Percentiles rank a stretch among this genome's conserved stretches.
Evolutionary conservation across 2,329 filamentous ascomycete genomes (phyloP).

Genomic region (Coleophoma crateriformis): DNA sequence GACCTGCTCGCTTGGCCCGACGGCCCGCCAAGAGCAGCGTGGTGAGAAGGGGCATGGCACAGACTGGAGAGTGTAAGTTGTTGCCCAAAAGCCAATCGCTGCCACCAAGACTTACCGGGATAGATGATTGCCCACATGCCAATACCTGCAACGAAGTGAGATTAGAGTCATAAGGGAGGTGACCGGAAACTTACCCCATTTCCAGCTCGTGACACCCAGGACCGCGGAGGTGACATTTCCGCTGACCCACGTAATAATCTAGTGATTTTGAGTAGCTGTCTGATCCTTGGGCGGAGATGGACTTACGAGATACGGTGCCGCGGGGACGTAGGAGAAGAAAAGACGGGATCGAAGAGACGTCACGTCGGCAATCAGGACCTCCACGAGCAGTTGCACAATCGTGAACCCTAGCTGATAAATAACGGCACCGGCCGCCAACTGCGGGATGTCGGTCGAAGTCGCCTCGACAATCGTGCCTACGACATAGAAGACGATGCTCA

Average conservation of each 20-base stretch:
- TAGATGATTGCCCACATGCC: slow-evolving; percentile 62
- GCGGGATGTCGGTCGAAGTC: slow-evolving; percentile 37
- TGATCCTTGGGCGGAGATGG: too few relatives aligned
- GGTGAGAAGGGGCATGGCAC: slow-evolving; percentile 47
- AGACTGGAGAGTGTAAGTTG: slow-evolving; percentile 23
- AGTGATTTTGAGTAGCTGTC: not conserved
- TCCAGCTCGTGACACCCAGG: slow-evolving; percentile 44
- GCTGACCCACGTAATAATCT: slow-evolving; percentile 58
- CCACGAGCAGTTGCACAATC: slow-evolving; percentile 52
- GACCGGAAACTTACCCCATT: slow-evolving; percentile 39
- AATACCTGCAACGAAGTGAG: slow-evolving; percentile 22
- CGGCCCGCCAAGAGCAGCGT: slow-evolving; percentile 46
- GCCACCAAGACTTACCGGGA: slow-evolving; percentile 25
- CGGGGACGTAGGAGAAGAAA: slow-evolving; percentile 60
- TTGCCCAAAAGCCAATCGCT: not conserved
- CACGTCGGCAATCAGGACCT: slow-evolving; percentile 59
- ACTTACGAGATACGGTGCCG: slow-evolving; percentile 46
- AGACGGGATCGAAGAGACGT: slow-evolving; percentile 58
- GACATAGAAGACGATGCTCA: not conserved
- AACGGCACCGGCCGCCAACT: slow-evolving; percentile 52
- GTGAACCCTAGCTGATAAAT: slow-evolving; percentile 62
- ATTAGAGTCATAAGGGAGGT: not conserved
- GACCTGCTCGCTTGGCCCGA: slow-evolving; percentile 40
- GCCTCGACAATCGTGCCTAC: slow-evolving; percentile 51
- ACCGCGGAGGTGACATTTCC: slow-evolving; percentile 50